Evolutionary conservation across 108 stramenopile species (phyloP).

Genomic region (Seminavis robusta): DNA sequence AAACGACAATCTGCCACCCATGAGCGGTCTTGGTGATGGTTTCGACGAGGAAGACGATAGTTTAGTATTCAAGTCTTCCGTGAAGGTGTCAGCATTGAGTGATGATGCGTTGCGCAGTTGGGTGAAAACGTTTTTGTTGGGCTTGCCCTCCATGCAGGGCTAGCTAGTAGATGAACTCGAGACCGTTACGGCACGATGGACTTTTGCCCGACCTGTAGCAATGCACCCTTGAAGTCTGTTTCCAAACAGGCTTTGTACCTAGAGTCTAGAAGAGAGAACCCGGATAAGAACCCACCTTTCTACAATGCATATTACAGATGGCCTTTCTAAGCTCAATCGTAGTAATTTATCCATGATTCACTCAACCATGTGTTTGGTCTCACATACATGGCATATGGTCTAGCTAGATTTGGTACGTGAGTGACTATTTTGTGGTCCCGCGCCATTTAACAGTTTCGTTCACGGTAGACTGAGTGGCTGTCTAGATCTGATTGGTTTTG

Average conservation of each 20-base stretch:
- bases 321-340: too few relatives aligned
- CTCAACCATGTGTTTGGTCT: too few relatives aligned
- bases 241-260: neutral
- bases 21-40: constrained; percentile 60
- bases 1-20: constrained; percentile 10
- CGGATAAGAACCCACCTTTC: neutral
- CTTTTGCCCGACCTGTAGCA: neutral
- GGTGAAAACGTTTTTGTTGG: constrained; percentile 75
- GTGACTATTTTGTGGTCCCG: too few relatives aligned
- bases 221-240: neutral
- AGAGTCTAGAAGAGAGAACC: neutral
- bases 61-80: constrained; percentile 62
- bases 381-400: too few relatives aligned
- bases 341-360: too few relatives aligned
- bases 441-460: too few relatives aligned
- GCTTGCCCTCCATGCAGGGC: constrained; percentile 35
- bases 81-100: constrained; percentile 64
- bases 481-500: too few relatives aligned
- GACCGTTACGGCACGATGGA: too few relatives aligned
- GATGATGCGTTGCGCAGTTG: constrained; percentile 75
- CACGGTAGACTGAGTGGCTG: too few relatives aligned
- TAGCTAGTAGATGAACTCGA: constrained; percentile 1
- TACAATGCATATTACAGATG: too few relatives aligned
- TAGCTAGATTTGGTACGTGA: too few relatives aligned
- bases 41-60: constrained; percentile 79